phyloP scores from a whole-genome alignment of 208 protist species.

The Trichomonas vaginalis region DNA sequence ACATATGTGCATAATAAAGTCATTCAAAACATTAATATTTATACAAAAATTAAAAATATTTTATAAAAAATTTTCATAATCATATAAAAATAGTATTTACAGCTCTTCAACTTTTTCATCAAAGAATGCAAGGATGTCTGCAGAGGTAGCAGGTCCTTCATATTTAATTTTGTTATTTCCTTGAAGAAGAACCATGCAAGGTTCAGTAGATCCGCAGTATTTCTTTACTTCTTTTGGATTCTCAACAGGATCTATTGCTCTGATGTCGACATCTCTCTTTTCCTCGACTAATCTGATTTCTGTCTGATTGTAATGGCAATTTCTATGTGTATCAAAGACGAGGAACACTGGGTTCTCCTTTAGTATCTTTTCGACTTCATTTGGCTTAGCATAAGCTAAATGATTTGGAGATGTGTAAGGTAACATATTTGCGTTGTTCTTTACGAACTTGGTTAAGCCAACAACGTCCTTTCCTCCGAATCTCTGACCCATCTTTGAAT shows the following conservation, averaged over 20 bases:
- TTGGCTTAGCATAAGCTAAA: not conserved
- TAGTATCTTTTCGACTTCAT: not conserved
- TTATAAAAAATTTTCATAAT: not conserved
- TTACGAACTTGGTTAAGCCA: not conserved
- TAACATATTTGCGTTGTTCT: not conserved
- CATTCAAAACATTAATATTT: not conserved
- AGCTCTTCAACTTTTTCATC: not conserved
- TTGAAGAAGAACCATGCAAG: not conserved
- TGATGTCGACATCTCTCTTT: not conserved
- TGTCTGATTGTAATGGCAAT: not conserved
- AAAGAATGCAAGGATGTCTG: not conserved
- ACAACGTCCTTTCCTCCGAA: not conserved
- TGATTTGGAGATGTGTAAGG: not conserved
- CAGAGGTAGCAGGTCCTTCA: not conserved
- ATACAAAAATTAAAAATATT: not conserved
- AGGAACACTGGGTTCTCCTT: not conserved
- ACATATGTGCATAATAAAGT: no score
- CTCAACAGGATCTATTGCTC: not conserved
- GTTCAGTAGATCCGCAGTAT: not conserved
- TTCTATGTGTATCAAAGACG: not conserved
- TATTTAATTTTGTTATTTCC: not conserved
- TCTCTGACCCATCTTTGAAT: not conserved
- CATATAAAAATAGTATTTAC: not conserved
- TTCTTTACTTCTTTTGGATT: not conserved
- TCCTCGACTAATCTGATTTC: not conserved